A percentile compares a stretch with the other conserved stretches of the same genome.
Evolutionary conservation across 768 basidiomycete genomes (phyloP).

Genomic region (Crepidotus variabilis): DNA sequence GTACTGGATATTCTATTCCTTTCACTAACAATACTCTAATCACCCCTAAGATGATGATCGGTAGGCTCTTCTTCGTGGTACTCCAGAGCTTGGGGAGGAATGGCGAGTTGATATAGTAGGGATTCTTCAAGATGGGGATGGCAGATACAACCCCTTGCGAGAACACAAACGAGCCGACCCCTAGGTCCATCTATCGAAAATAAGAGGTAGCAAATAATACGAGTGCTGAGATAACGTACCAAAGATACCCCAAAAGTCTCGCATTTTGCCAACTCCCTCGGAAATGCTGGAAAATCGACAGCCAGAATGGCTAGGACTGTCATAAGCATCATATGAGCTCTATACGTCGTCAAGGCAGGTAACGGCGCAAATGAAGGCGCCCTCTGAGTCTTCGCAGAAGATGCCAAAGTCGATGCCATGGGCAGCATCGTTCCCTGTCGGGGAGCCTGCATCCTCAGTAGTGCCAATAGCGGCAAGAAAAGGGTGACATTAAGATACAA

Average conservation of each 20-base stretch:
- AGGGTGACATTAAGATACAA: conserved; percentile 46
- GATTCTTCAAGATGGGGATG: conserved; percentile 69
- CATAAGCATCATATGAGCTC: conserved; percentile 94
- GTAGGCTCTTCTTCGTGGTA: conserved; percentile 55
- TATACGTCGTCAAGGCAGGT: conserved; percentile 80
- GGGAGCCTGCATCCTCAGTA: conserved; percentile 41
- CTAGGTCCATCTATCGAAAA: conserved; percentile 84
- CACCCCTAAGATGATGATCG: conserved; percentile 70
- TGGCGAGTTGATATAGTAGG: conserved; percentile 45
- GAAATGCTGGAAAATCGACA: conserved; percentile 94
- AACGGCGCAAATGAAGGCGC: conserved; percentile 40
- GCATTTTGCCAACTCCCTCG: conserved; percentile 83
- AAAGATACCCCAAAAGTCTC: conserved; percentile 94
- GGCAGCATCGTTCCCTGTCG: conserved; percentile 49
- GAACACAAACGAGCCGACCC: conserved; percentile 97
- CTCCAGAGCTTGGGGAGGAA: conserved; percentile 46
- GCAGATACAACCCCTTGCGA: conserved; percentile 93
- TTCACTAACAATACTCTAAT: conserved; percentile 84
- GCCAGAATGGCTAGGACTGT: conserved; percentile 89
- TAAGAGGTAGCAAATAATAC: not conserved
- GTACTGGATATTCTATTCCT: conserved; percentile 89
- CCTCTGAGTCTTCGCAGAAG: conserved; percentile 9
- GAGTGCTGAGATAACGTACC: conserved; percentile 41
- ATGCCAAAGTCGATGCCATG: not conserved
- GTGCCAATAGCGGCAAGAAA: conserved; percentile 37